Conservation (phyloP, 2,329 filamentous ascomycete species). For the Clarireedia hainanense region DNA sequence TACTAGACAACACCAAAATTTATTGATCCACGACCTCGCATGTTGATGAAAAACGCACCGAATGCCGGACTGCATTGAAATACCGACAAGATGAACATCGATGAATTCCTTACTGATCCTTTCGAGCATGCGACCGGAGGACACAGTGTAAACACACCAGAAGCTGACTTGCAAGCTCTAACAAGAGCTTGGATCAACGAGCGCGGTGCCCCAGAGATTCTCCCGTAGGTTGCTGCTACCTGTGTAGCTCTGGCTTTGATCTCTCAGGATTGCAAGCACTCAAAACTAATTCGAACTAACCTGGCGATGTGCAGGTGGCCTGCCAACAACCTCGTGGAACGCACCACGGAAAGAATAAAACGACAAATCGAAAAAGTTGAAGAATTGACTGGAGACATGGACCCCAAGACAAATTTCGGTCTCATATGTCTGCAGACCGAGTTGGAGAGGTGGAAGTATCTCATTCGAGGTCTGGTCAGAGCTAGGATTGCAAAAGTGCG, state of each 20-base stretch:
- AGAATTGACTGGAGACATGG: slow-evolving; percentile 75
- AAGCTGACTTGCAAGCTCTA: slow-evolving; percentile 70
- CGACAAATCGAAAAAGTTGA: slow-evolving; percentile 64
- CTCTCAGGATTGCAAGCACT: neutral
- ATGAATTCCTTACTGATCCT: slow-evolving; percentile 47
- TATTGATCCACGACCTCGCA: too few species aligned
- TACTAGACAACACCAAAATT: too few species aligned
- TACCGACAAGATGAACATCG: slow-evolving; percentile 1
- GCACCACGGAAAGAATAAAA: slow-evolving; percentile 66
- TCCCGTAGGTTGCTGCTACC: slow-evolving; percentile 47
- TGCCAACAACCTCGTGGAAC: slow-evolving; percentile 67
- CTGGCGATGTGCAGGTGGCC: slow-evolving; percentile 44
- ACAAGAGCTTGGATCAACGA: slow-evolving; percentile 93
- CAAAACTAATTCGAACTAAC: neutral
- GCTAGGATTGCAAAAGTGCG: slow-evolving; percentile 8
- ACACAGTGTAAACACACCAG: slow-evolving; percentile 59
- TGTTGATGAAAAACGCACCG: too few species aligned
- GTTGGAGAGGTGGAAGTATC: slow-evolving; percentile 86
- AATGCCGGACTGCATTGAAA: neutral
- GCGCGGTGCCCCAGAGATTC: slow-evolving; percentile 79
- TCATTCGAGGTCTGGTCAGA: slow-evolving; percentile 41
- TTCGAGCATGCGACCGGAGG: slow-evolving; percentile 11
- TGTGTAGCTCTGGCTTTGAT: slow-evolving; percentile 18
- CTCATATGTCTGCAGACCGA: slow-evolving; percentile 96
- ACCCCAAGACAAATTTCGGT: slow-evolving; percentile 84